Evolutionary conservation across 305 asterid species (phyloP).

Genomic region (Lippia alba): DNA sequence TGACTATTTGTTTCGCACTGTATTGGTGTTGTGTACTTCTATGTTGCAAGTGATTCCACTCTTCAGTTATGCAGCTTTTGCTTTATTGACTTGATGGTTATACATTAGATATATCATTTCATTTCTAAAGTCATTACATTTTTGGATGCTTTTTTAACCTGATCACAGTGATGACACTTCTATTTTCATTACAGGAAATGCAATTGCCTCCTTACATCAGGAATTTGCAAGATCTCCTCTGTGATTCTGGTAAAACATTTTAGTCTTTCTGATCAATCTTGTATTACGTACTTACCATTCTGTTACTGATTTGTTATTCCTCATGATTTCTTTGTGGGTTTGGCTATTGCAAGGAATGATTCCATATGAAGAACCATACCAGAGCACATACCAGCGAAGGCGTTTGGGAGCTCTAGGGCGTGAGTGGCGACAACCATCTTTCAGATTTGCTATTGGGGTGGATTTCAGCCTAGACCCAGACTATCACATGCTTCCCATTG

Average conservation of each 20-base stretch:
- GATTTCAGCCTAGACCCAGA: slow-evolving; percentile 87
- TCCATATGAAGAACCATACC: slow-evolving; percentile 97
- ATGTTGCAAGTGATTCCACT: slow-evolving; percentile 11
- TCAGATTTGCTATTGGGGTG: slow-evolving; percentile 83
- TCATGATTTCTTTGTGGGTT: slow-evolving; percentile 32
- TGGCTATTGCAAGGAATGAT: slow-evolving; percentile 65
- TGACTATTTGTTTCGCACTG: slow-evolving; percentile 13
- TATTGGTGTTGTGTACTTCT: not conserved
- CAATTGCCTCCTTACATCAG: slow-evolving; percentile 93
- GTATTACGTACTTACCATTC: slow-evolving; percentile 10
- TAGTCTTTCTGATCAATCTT: slow-evolving; percentile 24
- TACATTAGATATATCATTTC: slow-evolving; percentile 1
- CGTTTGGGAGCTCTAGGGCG: slow-evolving; percentile 92
- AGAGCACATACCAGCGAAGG: slow-evolving; percentile 84
- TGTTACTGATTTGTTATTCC: slow-evolving; percentile 23
- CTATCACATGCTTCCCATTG: slow-evolving; percentile 76
- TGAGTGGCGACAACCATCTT: slow-evolving; percentile 93
- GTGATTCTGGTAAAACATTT: slow-evolving; percentile 82
- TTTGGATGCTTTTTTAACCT: slow-evolving; percentile 20
- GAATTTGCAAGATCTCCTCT: slow-evolving; percentile 97
- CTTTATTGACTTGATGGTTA: slow-evolving; percentile 5
- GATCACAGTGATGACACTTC: slow-evolving; percentile 31
- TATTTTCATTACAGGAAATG: slow-evolving; percentile 71
- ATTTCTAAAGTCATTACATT: slow-evolving; percentile 12
- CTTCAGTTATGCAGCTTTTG: slow-evolving; percentile 22